Evolutionary conservation across 2,329 filamentous ascomycete genomes (phyloP).

Genomic region (Colletotrichum orbiculare): DNA sequence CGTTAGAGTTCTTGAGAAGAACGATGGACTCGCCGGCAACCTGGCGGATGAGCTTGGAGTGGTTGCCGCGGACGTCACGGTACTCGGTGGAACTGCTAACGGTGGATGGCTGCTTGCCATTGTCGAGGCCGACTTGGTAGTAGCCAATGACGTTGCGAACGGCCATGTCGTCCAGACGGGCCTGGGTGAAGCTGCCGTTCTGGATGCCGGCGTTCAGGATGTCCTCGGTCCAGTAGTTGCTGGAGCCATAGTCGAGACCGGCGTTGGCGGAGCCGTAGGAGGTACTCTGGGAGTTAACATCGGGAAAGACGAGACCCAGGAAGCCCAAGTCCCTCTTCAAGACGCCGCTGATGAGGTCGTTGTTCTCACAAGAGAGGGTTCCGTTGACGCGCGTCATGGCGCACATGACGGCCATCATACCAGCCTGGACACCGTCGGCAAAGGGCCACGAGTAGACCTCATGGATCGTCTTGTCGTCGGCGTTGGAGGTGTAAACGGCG

Average conservation of each 20-base stretch:
- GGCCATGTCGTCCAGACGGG: slow-evolving; percentile 66
- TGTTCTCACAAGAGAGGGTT: slow-evolving; percentile 17
- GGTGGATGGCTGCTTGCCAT: slow-evolving; percentile 67
- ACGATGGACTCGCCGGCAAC: slow-evolving; percentile 69
- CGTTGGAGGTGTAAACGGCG: slow-evolving; percentile 61
- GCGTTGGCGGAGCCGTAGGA: slow-evolving; percentile 58
- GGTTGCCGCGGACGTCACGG: slow-evolving; percentile 30
- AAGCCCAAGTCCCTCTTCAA: slow-evolving; percentile 25
- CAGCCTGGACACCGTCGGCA: slow-evolving; percentile 58
- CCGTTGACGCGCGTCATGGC: slow-evolving; percentile 67
- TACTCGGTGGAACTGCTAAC: slow-evolving; percentile 64
- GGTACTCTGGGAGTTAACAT: slow-evolving; percentile 65
- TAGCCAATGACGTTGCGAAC: slow-evolving; percentile 68
- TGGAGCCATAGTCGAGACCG: slow-evolving; percentile 67
- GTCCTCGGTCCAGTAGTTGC: slow-evolving; percentile 58
- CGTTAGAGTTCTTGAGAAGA: slow-evolving; percentile 77
- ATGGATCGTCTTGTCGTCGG: slow-evolving; percentile 46
- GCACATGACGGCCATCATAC: slow-evolving; percentile 69
- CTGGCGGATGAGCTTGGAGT: slow-evolving; percentile 28
- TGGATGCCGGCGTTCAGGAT: slow-evolving; percentile 62
- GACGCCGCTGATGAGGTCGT: slow-evolving; percentile 1
- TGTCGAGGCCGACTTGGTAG: slow-evolving; percentile 65
- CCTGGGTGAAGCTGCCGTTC: slow-evolving; percentile 65
- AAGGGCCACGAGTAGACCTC: slow-evolving; percentile 52
- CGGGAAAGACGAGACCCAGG: slow-evolving; percentile 19